Evolutionary conservation across 225 moss, liverwort and hornwort genomes (phyloP), one percentile per base, ranked within the genome.

Genomic region (Asterella californica): DNA sequence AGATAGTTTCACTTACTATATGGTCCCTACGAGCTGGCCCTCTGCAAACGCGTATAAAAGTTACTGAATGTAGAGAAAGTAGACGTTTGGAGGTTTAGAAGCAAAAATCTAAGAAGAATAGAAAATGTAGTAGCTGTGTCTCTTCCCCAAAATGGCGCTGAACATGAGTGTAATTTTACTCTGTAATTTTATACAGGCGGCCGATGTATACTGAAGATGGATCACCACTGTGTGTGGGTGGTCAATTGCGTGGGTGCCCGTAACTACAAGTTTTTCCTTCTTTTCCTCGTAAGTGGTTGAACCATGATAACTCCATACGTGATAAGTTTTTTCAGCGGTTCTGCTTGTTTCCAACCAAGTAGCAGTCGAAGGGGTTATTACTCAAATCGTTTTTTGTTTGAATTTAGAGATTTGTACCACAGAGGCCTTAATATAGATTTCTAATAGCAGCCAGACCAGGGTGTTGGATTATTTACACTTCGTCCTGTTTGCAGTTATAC

Each of bases 171-270:
- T 45, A 27, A 14, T 29, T 21, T 18, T 61, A 25, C 25, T 61
- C 7, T 60, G 36, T n/a, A n/a, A n/a, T n/a, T n/a, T n/a, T 74
- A 29, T 50, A 76, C 74, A 89, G 89, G 89, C 82, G 91, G 91
- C 69, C 90, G 96, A 24, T 96, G 96, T 84, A 93, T 96, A 42
- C 75, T 96, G 88, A 96, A 96, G 90, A 96, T 96, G 96, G 96
- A 96, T 81, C 96, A 96, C 80, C 96, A 96, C 83, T 96, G 94
- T 75, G 94, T 94, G 22, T 96, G 96, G 96, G 96, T 96, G 79
- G 96, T 96, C 27, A 96, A 96, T 75, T 96, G 96, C 76, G 94
- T 96, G 25, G 96, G 96, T 55, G 96, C 96, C 75, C 87, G 93
- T 59, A 97, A 97, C 68, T 97, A 97, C 59, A 97, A 97, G 79